Base-by-base conservation (phyloP, 2,329 filamentous ascomycete genomes). In the Epicoccum sorghinum region DNA sequence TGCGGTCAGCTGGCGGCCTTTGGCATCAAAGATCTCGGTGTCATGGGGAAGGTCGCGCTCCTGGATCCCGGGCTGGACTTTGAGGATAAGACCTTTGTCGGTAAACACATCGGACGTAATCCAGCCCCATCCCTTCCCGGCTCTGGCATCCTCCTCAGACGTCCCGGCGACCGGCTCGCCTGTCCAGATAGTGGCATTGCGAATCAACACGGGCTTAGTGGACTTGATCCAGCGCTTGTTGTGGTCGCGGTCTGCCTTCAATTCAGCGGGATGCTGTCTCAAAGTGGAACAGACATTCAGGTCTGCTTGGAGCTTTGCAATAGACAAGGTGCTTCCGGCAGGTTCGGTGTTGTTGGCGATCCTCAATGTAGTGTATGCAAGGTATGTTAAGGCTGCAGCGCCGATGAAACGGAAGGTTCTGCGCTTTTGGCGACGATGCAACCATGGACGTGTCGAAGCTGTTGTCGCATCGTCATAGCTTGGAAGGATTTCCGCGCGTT, bases 181-280 rank as follows among this genome's bases (percentile, higher is more conserved):
- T 3, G 83, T 77, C 87, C 86, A 89, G 18, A 89, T 79, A 1
- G 83, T 86, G 4, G 86, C 86, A 66, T 89, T 89, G 57, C 80
- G 83, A 60, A 89, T 87, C 36, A 89, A 78, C 0, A 85, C 85
- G 0, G 86, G 81, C 58, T 80, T 81, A 47, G 82, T 79, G 46
- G 84, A 84, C 3, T 83, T 78, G 38, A 87, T 70, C 65, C 83
- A 86, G 42, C 87, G 81, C 18, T 84, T 84, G 67, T 86, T 89
- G 61, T 78, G 78, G 29, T 83, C 78, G 18, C 87, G 83, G 4
- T 76, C 66, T 18, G 84, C 84, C 32, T 78, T 78, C 1, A 84
- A 83, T 57, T 87, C 83, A 43, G 78, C 66, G 0, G 86, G 85
- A 61, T 80, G 82, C 40, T 75, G 73, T 32, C 78, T 81, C 39